Evolutionary conservation across 2,329 filamentous ascomycete genomes (phyloP), one percentile per base, ranked within the genome.

Genomic region (Fusarium longipes): DNA sequence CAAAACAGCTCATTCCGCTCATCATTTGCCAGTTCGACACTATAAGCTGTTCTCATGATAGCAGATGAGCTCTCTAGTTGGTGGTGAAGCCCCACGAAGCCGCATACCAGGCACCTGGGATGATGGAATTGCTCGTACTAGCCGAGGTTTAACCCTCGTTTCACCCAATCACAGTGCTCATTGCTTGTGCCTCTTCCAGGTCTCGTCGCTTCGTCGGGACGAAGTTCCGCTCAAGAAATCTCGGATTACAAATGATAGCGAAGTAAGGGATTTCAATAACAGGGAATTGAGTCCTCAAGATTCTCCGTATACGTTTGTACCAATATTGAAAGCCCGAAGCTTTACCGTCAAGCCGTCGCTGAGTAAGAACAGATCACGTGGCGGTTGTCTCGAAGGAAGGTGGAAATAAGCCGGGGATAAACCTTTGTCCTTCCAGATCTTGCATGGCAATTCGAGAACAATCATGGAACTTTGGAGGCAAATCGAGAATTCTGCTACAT

Each of bases 51-150:
- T 68, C 66, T 68, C 67, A 70, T 70, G 67, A 70, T 70, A 52
- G 42, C 48, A 65, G 54, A 70, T 35, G 42, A 60, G 43, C 50
- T 18, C 24, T 50, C 47, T 29, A 59, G 58, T 63, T 57, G 53
- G 57, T 57, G 56, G 61, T 70, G 67, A 68, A 55, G 61, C 60
- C 68, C 68, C 68, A 70, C 65, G 65, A 69, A 39, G 56, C 30
- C 61, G 64, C 59, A 67, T 59, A 35, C 57, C 42, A 38, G 40
- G 18, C 45, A 42, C 42, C 52, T 42, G 53, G 50, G 35, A 27
- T 35, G 64, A 53, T 47, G 49, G 35, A 40, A 29, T 57, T 52
- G 20, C 12, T 22, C 11, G 11, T 1, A 18, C 40, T 44, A 47
- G 14, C 43, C 65, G 58, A 22, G 6, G 56, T 48, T 71, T 45